Percentiles rank a stretch among this genome's conserved stretches.
Evolutionary conservation across 1,284 basidiomycete species (phyloP).

Genomic region (Bondarzewia mesenterica): DNA sequence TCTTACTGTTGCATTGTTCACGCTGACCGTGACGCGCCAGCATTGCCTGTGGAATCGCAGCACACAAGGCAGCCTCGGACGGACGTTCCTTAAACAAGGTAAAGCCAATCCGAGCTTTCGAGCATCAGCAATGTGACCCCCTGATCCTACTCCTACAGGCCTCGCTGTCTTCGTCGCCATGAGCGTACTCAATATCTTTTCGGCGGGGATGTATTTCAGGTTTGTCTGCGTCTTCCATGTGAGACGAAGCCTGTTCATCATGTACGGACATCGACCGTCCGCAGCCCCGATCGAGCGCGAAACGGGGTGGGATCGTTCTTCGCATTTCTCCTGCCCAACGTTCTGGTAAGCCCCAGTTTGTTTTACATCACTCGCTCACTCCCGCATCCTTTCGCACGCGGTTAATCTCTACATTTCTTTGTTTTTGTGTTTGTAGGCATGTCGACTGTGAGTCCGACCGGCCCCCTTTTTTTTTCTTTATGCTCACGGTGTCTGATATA

Average conservation of each 20-base stretch:
- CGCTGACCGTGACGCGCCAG: conserved; percentile 1
- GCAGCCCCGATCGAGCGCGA: conserved; percentile 1
- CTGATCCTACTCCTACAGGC: conserved; percentile 4
- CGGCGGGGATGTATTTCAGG: conserved; percentile 11
- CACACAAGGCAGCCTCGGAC: conserved; percentile 9
- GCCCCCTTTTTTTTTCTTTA: background rate
- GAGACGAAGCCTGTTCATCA: background rate
- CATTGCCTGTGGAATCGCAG: conserved; percentile 9
- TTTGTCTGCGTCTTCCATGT: background rate
- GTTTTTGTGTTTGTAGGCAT: conserved; percentile 5
- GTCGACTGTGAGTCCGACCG: conserved; percentile 9
- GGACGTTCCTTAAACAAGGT: conserved; percentile 12
- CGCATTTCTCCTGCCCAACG: conserved; percentile 10
- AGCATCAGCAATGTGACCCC: background rate
- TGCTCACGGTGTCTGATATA: background rate
- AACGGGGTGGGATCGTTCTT: conserved; percentile 14
- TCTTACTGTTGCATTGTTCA: background rate
- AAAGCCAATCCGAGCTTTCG: background rate
- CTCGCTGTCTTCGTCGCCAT: conserved; percentile 12
- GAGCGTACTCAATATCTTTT: conserved; percentile 10
- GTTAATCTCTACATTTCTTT: background rate
- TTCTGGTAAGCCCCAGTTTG: conserved; percentile 7
- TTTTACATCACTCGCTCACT: conserved; percentile 3
- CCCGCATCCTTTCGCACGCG: background rate
- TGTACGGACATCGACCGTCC: background rate